A percentile compares a stretch with the other conserved stretches of the same genome.
Evolutionary conservation across 2,329 filamentous ascomycete species (phyloP).

Genomic region (Colletotrichum tropicale): DNA sequence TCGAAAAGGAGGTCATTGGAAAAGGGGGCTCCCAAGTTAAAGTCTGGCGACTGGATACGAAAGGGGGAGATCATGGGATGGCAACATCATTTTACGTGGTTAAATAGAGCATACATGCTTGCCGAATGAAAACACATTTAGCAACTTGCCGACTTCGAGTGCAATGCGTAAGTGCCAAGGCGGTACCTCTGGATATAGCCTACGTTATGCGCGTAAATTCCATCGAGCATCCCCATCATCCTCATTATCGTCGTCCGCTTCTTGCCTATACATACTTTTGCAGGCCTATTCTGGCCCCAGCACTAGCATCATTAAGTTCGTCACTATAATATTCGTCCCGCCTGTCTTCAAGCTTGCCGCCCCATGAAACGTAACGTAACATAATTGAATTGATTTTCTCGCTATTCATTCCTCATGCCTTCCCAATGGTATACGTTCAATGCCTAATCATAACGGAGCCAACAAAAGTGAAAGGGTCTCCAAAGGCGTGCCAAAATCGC

Average conservation of each 20-base stretch:
- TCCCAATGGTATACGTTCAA: constrained; percentile 7
- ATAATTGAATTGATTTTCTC: background rate
- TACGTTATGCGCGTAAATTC: background rate
- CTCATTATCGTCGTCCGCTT: background rate
- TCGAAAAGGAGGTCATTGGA: background rate
- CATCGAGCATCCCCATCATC: background rate
- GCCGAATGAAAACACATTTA: background rate
- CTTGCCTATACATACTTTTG: background rate
- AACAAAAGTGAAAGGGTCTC: background rate
- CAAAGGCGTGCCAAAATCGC: background rate
- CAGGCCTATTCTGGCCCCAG: background rate
- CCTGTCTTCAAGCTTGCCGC: background rate
- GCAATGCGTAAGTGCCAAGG: background rate
- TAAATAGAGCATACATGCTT: background rate
- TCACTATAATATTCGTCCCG: background rate
- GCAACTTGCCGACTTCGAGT: background rate
- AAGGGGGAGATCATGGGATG: background rate
- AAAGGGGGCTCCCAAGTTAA: background rate
- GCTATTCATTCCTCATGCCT: constrained; percentile 13
- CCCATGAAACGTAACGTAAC: background rate
- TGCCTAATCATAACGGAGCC: background rate
- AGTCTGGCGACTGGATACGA: background rate
- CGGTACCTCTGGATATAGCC: background rate
- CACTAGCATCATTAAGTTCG: background rate
- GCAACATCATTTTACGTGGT: background rate